A percentile compares a stretch with the other conserved stretches of the same genome.
These are phyloP conservation scores for Marsdenia floribunda DNA, from an alignment of 257 asterid species.

Conservation along the genomic window DNA sequence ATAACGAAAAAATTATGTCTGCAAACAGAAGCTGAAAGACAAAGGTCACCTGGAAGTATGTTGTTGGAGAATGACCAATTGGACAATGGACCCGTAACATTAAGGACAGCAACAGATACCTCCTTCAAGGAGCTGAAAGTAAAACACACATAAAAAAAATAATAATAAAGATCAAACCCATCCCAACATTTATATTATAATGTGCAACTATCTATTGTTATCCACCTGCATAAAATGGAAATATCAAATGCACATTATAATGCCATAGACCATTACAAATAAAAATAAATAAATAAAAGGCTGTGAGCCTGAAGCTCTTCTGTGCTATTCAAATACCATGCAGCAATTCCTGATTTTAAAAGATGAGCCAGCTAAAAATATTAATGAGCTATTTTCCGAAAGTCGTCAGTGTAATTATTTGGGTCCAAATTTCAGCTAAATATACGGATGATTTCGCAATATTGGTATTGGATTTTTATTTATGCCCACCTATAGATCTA, in stretches of 20 bases:
- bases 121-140: slow-evolving; percentile 70
- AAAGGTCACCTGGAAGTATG: slow-evolving; percentile 63
- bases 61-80: slow-evolving; percentile 86
- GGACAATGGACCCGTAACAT: slow-evolving; percentile 89
- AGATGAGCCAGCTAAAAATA: neutral
- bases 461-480: neutral
- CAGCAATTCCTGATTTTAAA: slow-evolving; percentile 1
- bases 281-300: neutral
- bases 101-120: slow-evolving; percentile 90
- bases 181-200: neutral
- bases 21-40: slow-evolving; percentile 6
- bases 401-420: neutral
- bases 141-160: slow-evolving; percentile 9
- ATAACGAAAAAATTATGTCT: neutral
- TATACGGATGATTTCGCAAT: neutral
- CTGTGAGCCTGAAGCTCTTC: neutral
- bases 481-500: neutral
- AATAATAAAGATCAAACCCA: neutral
- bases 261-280: neutral
- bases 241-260: neutral
- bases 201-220: neutral
- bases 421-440: neutral
- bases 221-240: neutral
- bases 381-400: neutral
- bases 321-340: neutral